A percentile compares a stretch with the other conserved stretches of the same genome.
phyloP scores from a whole-genome alignment of 2,329 filamentous ascomycete species.

The Fusarium graminum region DNA sequence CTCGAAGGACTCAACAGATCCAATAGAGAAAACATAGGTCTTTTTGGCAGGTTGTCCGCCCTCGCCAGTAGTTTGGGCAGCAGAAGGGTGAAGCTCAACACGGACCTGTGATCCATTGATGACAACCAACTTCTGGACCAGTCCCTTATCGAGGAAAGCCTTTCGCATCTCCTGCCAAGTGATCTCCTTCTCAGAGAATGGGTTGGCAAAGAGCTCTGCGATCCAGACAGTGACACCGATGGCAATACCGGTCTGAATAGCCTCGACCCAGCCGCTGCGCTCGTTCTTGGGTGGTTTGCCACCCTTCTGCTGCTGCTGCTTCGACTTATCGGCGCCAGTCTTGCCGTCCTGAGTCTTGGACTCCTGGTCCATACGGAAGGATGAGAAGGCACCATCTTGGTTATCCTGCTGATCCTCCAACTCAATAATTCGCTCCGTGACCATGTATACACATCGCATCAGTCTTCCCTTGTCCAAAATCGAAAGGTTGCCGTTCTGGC shows the following conservation, averaged over 20 bases:
- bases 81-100: conserved; percentile 83
- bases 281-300: conserved; percentile 53
- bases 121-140: conserved; percentile 92
- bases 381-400: conserved; percentile 39
- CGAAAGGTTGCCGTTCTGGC: conserved; percentile 67
- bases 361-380: conserved; percentile 42
- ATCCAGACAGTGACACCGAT: conserved; percentile 68
- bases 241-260: conserved; percentile 54
- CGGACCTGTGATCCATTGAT: conserved; percentile 79
- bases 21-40: conserved; percentile 91
- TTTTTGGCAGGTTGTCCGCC: conserved; percentile 46
- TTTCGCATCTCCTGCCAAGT: conserved; percentile 97
- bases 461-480: conserved; percentile 56
- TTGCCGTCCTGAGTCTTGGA: conserved; percentile 44
- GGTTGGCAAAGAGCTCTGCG: conserved; percentile 57
- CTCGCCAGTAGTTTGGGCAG: conserved; percentile 53
- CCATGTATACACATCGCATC: conserved; percentile 55
- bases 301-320: conserved; percentile 53
- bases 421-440: conserved; percentile 54
- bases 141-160: conserved; percentile 94
- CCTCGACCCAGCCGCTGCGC: conserved; percentile 54
- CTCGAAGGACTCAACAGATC: conserved; percentile 94
- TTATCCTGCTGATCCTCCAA: conserved; percentile 45
- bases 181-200: conserved; percentile 75
- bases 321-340: conserved; percentile 41